Conservation (phyloP, 1,284 basidiomycete genomes). For the Stygiomarasmius scandens region DNA sequence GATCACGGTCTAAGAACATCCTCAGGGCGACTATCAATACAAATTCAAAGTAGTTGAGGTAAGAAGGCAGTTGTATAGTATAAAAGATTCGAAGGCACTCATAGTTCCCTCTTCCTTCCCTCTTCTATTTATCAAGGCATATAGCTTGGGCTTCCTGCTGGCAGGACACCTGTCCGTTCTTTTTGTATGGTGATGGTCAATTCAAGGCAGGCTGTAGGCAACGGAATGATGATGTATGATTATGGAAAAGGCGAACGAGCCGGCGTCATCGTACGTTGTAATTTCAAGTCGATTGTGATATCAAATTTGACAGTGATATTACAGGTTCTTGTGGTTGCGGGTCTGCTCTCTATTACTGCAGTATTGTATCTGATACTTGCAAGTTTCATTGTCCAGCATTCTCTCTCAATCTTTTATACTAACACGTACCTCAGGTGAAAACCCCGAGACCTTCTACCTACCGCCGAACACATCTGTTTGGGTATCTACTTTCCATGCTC, state of each 20-base stretch:
- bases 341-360: slow-evolving; percentile 13
- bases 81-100: background rate
- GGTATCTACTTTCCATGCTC: slow-evolving; percentile 14
- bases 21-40: no score
- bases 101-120: background rate
- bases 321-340: slow-evolving; percentile 10
- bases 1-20: no score
- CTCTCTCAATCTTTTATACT: background rate
- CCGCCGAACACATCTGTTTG: slow-evolving; percentile 11
- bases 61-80: background rate
- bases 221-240: background rate
- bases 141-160: background rate
- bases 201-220: background rate
- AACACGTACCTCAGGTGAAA: background rate
- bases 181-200: background rate
- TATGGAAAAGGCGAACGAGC: slow-evolving; percentile 6
- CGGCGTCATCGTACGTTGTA: slow-evolving; percentile 13
- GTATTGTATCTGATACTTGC: slow-evolving; percentile 3
- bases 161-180: background rate
- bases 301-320: no score
- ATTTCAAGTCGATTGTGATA: no score
- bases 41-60: no score
- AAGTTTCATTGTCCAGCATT: no score
- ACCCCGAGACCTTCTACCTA: slow-evolving; percentile 4
- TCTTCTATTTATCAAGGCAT: background rate